phyloP scores from a whole-genome alignment of 345 rosid species.

The Euclidium syriacum region DNA sequence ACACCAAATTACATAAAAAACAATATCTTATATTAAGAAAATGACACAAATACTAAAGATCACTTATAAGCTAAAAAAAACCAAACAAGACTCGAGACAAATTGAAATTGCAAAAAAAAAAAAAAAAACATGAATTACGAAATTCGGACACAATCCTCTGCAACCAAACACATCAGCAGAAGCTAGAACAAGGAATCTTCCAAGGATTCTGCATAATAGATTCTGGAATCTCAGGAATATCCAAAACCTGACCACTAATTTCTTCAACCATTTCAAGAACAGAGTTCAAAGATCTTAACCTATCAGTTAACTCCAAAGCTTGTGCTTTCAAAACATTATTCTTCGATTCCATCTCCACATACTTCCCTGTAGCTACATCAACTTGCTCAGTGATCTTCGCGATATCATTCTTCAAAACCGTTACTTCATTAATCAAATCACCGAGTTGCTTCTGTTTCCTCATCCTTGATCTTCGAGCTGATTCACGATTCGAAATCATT shows the following conservation, averaged over 20 bases:
- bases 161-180: slow-evolving; percentile 46
- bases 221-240: slow-evolving; percentile 69
- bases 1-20: slow-evolving; percentile 13
- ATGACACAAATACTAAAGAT: slow-evolving; percentile 11
- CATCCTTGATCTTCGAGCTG: slow-evolving; percentile 78
- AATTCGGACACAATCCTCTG: too few relatives aligned
- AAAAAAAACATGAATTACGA: too few relatives aligned
- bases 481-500: slow-evolving; percentile 84
- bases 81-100: too few relatives aligned
- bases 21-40: background rate
- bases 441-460: slow-evolving; percentile 69
- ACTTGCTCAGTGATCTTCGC: slow-evolving; percentile 32
- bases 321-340: slow-evolving; percentile 69
- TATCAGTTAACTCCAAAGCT: slow-evolving; percentile 56
- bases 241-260: slow-evolving; percentile 49
- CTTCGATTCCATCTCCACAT: slow-evolving; percentile 47
- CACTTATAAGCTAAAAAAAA: background rate
- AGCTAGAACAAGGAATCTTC: slow-evolving; percentile 54
- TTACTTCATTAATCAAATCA: slow-evolving; percentile 50
- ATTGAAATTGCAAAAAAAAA: too few relatives aligned
- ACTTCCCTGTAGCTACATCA: slow-evolving; percentile 28
- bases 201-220: slow-evolving; percentile 48
- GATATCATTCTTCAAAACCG: slow-evolving; percentile 47
- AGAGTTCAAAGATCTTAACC: slow-evolving; percentile 53
- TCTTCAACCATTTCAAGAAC: slow-evolving; percentile 57